Evolutionary conservation across 169 alveolate genomes (phyloP), one percentile per base, ranked within the genome.

Genomic region (Cytauxzoon felis): DNA sequence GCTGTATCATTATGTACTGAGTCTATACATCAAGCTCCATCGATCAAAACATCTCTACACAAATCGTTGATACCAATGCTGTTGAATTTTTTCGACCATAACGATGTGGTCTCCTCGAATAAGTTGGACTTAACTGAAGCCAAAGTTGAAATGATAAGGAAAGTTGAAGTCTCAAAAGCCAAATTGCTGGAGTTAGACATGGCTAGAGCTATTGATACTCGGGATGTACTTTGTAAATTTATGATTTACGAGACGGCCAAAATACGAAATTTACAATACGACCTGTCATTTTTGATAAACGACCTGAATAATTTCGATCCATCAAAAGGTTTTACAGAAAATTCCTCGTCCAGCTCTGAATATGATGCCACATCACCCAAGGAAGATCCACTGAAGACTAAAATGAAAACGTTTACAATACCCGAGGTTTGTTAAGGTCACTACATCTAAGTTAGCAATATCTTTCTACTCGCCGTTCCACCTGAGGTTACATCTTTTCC

Each of bases 221-320:
- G 68, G 3, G 83, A 73, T 30, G 6, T 52, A 32, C 0, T 73
- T 1, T 42, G 64, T 9, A 73, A 61, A 29, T 63, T 73, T 18
- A 9, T 73, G 83, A 65, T 73, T 9, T 73, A 64, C 57, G 83
- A 73, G 30, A 63, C 78, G 16, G 73, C 83, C 0, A 66, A 67
- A 9, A 3, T 73, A 27, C 57, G 78, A 18, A 73, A 62, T 50
- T 41, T 54, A 24, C 71, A 73, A 36, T 73, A 73, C n/a, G 83
- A 73, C 62, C 58, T 73, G 60, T 26, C 23, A 57, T 27, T 23
- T 8, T 7, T 73, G 60, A 41, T 73, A 19, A 54, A 26, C 2
- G 54, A 34, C 21, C 45, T 73, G 34, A 66, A 73, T 30, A 36
- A 21, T 9, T 18, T 72, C 0, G 80, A 71, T 19, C 75, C 59